Base-by-base conservation (phyloP, 805 yeast genomes). In the Ogataea chonburiensis region DNA sequence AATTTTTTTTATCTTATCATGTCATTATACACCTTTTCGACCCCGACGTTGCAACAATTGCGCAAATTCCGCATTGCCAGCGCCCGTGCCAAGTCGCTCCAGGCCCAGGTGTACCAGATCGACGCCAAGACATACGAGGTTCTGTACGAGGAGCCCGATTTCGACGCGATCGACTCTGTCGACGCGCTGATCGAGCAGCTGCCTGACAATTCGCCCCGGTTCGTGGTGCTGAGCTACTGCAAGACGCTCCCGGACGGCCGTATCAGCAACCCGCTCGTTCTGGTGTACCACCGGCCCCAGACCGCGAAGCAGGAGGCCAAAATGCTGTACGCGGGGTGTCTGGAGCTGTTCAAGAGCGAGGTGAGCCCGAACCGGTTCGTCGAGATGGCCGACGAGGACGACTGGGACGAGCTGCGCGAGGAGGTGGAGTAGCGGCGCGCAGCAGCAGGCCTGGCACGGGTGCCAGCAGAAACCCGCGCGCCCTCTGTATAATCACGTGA, bases 261-360 rank as follows among this genome's bases (percentile, higher is more conserved):
- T 37, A 70, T 74, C 51, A 72, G 78, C 30, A 70, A 76, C 7
- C 96, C 96, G 3, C 70, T 83, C 43, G 86, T 88, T 2, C 60
- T 89, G 56, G 50, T 89, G n/a, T 89, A 87, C 59, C 89, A 89
- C 80, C 73, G 86, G 42, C 97, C 97, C 3, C 81, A 81, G 17
- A 86, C 95, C 0, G 71, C 86, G n/a, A 81, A 85, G 12, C 91
- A 82, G 55, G 85, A 83, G 37, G 68, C 74, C 53, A 79, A 82
- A 58, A 89, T 88, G 97, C 63, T 86, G 31, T 88, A 87, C 51
- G 97, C 96, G 1, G 95, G 93, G 4, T 94, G 95, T 2, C 75
- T 86, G 15, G 96, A 89, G 56, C 62, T 81, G 46, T 71, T 89
- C 39, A 72, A 91, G 58, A 79, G 75, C 32, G 80, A 81, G 47